These are phyloP conservation scores for Fraxinus nigra DNA, from an alignment of 305 asterid species.

Conservation along the genomic window DNA sequence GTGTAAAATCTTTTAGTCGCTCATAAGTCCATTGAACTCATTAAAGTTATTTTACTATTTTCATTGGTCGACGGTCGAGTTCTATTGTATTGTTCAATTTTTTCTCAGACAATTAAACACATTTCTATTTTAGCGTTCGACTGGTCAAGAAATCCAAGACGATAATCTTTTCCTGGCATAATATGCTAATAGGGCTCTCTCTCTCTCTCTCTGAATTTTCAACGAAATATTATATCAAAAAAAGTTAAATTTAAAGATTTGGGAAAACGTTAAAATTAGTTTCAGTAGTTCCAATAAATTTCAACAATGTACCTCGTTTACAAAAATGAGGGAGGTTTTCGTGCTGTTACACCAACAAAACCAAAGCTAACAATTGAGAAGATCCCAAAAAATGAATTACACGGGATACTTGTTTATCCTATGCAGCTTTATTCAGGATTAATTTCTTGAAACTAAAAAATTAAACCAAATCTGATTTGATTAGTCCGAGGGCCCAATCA, in stretches of 20 bases:
- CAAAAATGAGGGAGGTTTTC: neutral
- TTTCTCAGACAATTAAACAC: neutral
- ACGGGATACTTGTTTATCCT: neutral
- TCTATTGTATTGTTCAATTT: neutral
- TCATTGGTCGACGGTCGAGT: neutral
- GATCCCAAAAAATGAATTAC: neutral
- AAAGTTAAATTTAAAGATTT: neutral
- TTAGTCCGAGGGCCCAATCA: slow-evolving; percentile 71
- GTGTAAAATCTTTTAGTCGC: neutral
- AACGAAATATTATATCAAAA: neutral
- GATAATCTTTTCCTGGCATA: neutral
- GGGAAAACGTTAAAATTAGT: neutral
- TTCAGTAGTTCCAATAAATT: neutral
- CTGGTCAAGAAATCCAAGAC: neutral
- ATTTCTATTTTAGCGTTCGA: neutral
- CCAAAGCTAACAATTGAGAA: neutral
- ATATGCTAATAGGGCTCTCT: neutral
- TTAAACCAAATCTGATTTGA: neutral
- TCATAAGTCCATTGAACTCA: neutral
- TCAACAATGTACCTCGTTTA: neutral
- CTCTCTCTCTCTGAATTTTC: neutral
- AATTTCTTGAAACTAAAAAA: neutral
- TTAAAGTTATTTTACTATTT: neutral
- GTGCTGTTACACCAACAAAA: neutral
- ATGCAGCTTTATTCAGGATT: neutral